phyloP scores from a whole-genome alignment of 176 grass and related monocot genomes.

The Oryza nivara region DNA sequence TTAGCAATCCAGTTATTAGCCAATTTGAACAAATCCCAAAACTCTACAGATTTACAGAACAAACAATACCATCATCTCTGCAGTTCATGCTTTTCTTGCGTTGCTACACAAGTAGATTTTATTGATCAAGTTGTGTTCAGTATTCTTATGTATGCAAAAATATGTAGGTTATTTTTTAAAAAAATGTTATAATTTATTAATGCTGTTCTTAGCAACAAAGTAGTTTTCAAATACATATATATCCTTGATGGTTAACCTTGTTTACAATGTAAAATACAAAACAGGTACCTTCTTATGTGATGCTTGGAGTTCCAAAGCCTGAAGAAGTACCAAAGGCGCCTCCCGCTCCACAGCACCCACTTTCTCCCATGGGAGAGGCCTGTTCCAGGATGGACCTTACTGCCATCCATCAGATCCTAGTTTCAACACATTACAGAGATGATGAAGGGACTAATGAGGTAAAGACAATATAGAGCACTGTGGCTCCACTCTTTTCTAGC shows the following conservation, averaged over 20 bases:
- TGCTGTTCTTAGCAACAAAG: neutral
- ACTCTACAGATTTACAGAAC: neutral
- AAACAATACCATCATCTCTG: neutral
- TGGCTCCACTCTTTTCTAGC: conserved; percentile 1
- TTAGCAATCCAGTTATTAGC: neutral
- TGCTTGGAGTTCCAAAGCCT: conserved; percentile 58
- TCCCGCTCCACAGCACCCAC: conserved; percentile 54
- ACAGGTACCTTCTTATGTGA: conserved; percentile 81
- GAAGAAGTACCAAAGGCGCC: conserved; percentile 42
- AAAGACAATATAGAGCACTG: conserved; percentile 22
- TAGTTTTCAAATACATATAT: conserved; percentile 5
- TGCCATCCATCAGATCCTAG: conserved; percentile 85
- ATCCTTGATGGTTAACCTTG: conserved; percentile 17
- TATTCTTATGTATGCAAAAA: conserved; percentile 17
- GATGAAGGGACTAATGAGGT: conserved; percentile 96
- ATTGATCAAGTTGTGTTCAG: neutral
- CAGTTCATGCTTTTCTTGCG: neutral
- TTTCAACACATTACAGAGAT: conserved; percentile 82
- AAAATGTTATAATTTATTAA: conserved; percentile 6
- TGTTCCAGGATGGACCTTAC: conserved; percentile 82
- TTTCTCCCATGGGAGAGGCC: conserved; percentile 90
- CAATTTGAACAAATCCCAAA: neutral
- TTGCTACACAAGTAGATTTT: neutral
- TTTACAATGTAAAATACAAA: conserved; percentile 26
- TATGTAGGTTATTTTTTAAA: neutral